These are phyloP conservation scores for Trypanosoma theileri DNA, from an alignment of 208 protist genomes.

Conservation along the genomic window DNA sequence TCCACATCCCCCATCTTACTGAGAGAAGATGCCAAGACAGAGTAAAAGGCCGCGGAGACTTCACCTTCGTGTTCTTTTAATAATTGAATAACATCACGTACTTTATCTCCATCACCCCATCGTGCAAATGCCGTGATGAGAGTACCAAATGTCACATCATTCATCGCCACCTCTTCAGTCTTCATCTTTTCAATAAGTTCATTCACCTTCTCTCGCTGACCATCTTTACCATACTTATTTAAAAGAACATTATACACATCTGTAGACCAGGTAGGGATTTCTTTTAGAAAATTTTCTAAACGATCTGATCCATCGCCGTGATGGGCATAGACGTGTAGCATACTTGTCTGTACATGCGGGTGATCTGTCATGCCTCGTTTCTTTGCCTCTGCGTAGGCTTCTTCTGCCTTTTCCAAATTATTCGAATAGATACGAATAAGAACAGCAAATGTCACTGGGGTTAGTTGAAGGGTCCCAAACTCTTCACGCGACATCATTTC, in stretches of 20 bases:
- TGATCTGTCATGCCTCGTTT: conserved; percentile 68
- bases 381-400: conserved; percentile 62
- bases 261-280: conserved; percentile 58
- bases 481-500: conserved; percentile 77
- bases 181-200: conserved; percentile 78
- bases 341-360: conserved; percentile 81
- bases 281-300: conserved; percentile 53
- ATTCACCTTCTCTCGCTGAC: conserved; percentile 62
- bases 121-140: conserved; percentile 84
- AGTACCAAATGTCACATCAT: conserved; percentile 90
- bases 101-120: conserved; percentile 65
- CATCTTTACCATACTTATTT: conserved; percentile 73
- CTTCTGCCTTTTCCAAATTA: conserved; percentile 48
- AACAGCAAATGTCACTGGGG: conserved; percentile 72
- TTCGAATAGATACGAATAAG: conserved; percentile 65
- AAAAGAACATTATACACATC: conserved; percentile 89
- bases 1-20: conserved; percentile 73
- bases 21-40: conserved; percentile 80
- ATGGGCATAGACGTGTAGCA: conserved; percentile 64
- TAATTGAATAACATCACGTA: conserved; percentile 72
- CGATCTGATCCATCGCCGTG: conserved; percentile 26
- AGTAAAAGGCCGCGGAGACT: conserved; percentile 82
- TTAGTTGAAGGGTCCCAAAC: conserved; percentile 73
- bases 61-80: conserved; percentile 76
- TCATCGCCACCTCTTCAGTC: conserved; percentile 70